Evolutionary conservation across 2,329 filamentous ascomycete genomes (phyloP).

Genomic region (Claviceps africana): DNA sequence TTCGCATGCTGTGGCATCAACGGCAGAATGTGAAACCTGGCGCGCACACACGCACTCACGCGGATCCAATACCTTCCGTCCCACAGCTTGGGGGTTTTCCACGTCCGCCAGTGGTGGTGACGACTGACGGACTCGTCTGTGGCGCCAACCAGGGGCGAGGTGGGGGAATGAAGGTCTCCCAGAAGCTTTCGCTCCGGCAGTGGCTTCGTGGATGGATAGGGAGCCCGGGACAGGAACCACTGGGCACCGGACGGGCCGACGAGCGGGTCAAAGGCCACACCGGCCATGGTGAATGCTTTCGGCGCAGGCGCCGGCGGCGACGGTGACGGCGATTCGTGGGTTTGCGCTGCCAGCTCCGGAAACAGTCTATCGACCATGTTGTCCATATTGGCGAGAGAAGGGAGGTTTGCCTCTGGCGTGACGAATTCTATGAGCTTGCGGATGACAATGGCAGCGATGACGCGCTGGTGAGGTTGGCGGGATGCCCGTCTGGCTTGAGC

Average conservation of each 20-base stretch:
- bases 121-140: conserved; percentile 5
- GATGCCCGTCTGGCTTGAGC: conserved; percentile 12
- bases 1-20: conserved; percentile 30
- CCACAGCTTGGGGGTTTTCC: conserved; percentile 28
- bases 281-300: conserved; percentile 28
- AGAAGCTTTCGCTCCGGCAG: conserved; percentile 14
- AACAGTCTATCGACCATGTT: conserved; percentile 34
- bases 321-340: conserved; percentile 2
- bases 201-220: conserved; percentile 27
- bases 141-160: not conserved
- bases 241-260: conserved; percentile 9
- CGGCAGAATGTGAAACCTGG: conserved; percentile 30
- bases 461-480: conserved; percentile 23
- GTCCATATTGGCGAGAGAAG: conserved; percentile 29
- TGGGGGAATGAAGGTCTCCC: conserved; percentile 9
- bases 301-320: no score
- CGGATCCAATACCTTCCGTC: conserved; percentile 51
- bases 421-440: conserved; percentile 36
- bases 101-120: conserved; percentile 15
- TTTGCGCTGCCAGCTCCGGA: conserved; percentile 24
- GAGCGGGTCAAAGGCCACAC: conserved; percentile 25
- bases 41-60: conserved; percentile 28
- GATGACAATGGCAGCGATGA: conserved; percentile 31
- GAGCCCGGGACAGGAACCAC: conserved; percentile 34
- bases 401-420: conserved; percentile 31